Evolutionary conservation across 176 grass and related monocot genomes (phyloP).

Genomic region (Ampelocalamus luodianensis): DNA sequence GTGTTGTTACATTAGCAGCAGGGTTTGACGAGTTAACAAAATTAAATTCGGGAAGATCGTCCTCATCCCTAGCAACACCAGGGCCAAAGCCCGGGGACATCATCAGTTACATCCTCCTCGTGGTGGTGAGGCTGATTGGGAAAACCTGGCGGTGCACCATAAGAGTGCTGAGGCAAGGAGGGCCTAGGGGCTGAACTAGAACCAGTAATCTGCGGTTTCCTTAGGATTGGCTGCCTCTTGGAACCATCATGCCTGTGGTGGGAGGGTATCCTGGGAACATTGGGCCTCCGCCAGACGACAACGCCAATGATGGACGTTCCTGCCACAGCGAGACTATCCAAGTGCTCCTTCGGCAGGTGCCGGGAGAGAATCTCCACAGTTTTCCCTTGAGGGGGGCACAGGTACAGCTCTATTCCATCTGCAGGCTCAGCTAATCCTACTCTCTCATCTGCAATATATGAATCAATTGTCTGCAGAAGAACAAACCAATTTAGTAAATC

Average conservation of each 20-base stretch:
- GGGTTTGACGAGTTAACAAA: conserved; percentile 60
- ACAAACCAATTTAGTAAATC: conserved; percentile 1
- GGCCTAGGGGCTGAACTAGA: conserved; percentile 49
- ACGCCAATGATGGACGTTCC: conserved; percentile 70
- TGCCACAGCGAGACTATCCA: conserved; percentile 48
- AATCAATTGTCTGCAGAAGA: conserved; percentile 76
- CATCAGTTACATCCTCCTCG: conserved; percentile 73
- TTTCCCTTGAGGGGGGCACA: conserved; percentile 76
- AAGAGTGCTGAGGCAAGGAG: conserved; percentile 25
- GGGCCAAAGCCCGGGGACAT: conserved; percentile 95
- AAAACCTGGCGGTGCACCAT: conserved; percentile 45
- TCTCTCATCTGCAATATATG: conserved; percentile 83
- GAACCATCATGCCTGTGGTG: conserved; percentile 57
- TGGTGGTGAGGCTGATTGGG: conserved; percentile 25
- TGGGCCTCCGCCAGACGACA: conserved; percentile 78
- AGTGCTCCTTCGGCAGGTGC: conserved; percentile 72
- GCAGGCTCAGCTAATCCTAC: conserved; percentile 87
- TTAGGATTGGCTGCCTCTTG: conserved; percentile 60
- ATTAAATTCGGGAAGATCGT: conserved; percentile 71
- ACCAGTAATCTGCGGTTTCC: conserved; percentile 57
- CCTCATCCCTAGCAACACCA: conserved; percentile 65
- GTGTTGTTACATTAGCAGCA: conserved; percentile 59
- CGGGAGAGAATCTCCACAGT: conserved; percentile 65
- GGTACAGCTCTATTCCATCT: conserved; percentile 88
- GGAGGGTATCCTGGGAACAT: conserved; percentile 58